Evolutionary conservation across 2,329 filamentous ascomycete genomes (phyloP), one percentile per base, ranked within the genome.

Genomic region (Bipolaris zeicola): DNA sequence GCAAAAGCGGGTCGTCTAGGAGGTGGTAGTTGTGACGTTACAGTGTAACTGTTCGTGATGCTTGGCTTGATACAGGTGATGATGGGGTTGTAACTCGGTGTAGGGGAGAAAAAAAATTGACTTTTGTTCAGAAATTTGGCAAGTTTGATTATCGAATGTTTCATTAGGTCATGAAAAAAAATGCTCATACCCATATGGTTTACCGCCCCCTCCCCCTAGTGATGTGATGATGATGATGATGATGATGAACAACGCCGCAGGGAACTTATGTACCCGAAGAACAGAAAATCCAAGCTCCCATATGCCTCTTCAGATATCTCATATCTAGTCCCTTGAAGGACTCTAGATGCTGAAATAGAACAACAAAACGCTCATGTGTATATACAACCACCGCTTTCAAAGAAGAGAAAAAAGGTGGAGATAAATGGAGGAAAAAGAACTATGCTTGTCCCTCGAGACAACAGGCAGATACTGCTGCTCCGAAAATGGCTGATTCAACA

Each of bases 401-500:
- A 57, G 54, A 50, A 55, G 50, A 56, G 56, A 56, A 50, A 55
- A 57, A 57, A 61, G 55, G 55, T 53, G 42, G 38, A 7, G 16
- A 38, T 39, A 26, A 50, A 52, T 57, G 50, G 42, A 26, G 36
- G 5, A 45, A 16, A 33, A 22, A 8, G 11, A 7, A 7, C 20
- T 42, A 47, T 48, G 55, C 61, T 57, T 70, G 67, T 39, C 64
- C 65, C 43, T 76, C 74, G 5, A 77, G 68, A 62, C 75, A 76
- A 52, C 72, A 75, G 6, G 72, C 81, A 1, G 89, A 88, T 13
- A 93, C 89, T 1, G 89, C 90, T 3, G 90, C 90, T 3, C 90
- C 90, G 41, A 89, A 83, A 51, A 93, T 82, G 1, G 89, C 90
- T 67, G 89, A 91, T 76, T 93, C 90, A 53, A 86, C 82, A 11